phyloP scores from a whole-genome alignment of 2,329 filamentous ascomycete species.

The Beauveria asiatica region DNA sequence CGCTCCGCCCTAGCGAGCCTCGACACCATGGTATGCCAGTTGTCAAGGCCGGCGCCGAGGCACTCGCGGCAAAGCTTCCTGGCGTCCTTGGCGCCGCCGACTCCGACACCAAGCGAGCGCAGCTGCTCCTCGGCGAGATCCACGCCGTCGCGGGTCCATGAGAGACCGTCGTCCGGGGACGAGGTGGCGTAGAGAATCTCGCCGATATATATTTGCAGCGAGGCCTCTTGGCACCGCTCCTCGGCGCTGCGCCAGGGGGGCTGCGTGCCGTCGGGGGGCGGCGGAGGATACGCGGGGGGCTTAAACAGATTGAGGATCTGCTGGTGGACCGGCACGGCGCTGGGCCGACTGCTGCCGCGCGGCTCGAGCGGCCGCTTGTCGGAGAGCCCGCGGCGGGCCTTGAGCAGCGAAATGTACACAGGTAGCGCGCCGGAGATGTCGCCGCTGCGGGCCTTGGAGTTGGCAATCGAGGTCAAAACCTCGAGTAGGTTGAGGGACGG shows the following conservation, averaged over 20 bases:
- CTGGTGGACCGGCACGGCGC: constrained; percentile 13
- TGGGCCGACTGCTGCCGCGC: constrained; percentile 2
- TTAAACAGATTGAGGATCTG: constrained; percentile 19
- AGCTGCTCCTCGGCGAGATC: constrained; percentile 67
- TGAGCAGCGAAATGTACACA: constrained; percentile 76
- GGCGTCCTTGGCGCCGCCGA: constrained; percentile 21
- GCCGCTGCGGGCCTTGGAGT: constrained; percentile 63
- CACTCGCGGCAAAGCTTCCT: constrained; percentile 65
- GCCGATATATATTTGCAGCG: constrained; percentile 80
- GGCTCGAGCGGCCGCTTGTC: constrained; percentile 21
- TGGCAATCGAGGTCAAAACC: constrained; percentile 68
- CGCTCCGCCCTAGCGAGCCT: constrained; percentile 49
- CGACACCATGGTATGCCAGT: constrained; percentile 76
- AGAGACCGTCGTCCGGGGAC: constrained; percentile 60
- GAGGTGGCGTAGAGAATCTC: constrained; percentile 75
- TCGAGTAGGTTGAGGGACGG: constrained; percentile 68
- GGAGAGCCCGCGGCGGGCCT: constrained; percentile 59
- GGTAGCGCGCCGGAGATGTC: constrained; percentile 65
- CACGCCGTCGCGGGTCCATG: constrained; percentile 85
- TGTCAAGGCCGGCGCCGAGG: constrained; percentile 63
- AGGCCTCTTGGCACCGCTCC: constrained; percentile 76
- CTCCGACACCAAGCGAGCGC: constrained; percentile 30
- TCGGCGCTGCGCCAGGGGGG: constrained; percentile 55
- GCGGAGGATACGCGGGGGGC: constrained; percentile 58
- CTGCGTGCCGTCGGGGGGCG: constrained; percentile 60